Evolutionary conservation across 164 flowering plant species (phyloP).

Genomic region (Warburgia ugandensis): DNA sequence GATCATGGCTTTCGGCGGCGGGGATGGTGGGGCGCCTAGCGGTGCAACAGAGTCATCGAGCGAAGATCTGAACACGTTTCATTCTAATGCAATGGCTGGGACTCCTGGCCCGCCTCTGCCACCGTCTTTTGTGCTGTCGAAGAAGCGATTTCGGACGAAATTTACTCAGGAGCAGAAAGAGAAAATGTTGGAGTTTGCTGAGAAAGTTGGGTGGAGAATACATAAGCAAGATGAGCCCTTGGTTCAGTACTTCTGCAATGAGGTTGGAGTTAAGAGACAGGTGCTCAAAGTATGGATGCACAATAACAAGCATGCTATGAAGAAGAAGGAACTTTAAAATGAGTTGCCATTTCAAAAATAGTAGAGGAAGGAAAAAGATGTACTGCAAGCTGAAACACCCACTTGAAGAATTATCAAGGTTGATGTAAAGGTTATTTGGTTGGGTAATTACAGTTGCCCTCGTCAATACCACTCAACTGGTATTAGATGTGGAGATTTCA

Average conservation of each 20-base stretch:
- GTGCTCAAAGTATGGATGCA: conserved; percentile 76
- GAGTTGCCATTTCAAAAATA: too few relatives aligned
- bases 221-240: conserved; percentile 44
- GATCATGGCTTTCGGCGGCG: conserved; percentile 46
- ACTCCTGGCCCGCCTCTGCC: not conserved
- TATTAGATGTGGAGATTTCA: too few relatives aligned
- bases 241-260: conserved; percentile 42
- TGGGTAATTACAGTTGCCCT: too few relatives aligned
- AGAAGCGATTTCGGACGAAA: conserved; percentile 57
- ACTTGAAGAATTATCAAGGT: too few relatives aligned
- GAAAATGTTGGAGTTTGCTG: conserved; percentile 51
- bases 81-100: conserved; percentile 12
- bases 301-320: conserved; percentile 53
- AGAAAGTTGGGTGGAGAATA: conserved; percentile 51
- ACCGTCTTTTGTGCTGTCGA: conserved; percentile 8
- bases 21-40: conserved; percentile 10
- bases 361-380: too few relatives aligned
- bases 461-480: too few relatives aligned
- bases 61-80: conserved; percentile 38
- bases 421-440: too few relatives aligned
- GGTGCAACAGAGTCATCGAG: conserved; percentile 50
- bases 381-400: too few relatives aligned
- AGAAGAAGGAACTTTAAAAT: too few relatives aligned
- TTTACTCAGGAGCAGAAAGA: too few relatives aligned
- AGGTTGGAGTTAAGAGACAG: conserved; percentile 38